These are phyloP conservation scores for Micractinium sp. DNA, from an alignment of 139 green algal genomes.

Conservation along the genomic window DNA sequence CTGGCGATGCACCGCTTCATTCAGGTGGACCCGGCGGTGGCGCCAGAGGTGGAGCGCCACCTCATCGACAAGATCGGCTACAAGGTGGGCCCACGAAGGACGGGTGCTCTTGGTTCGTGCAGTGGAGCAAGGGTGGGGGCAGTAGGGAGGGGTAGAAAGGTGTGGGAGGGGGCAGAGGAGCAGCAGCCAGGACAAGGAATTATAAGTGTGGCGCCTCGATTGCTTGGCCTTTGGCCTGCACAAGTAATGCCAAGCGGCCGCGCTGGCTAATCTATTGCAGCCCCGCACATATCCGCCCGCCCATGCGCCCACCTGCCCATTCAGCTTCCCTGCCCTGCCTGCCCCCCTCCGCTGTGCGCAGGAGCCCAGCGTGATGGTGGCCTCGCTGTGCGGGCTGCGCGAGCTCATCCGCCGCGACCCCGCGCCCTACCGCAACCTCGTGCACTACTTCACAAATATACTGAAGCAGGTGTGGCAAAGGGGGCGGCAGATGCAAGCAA, in stretches of 20 bases:
- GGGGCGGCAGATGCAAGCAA: background rate
- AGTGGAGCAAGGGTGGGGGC: background rate
- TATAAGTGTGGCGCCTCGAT: too few species aligned
- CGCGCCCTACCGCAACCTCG: conserved; percentile 84
- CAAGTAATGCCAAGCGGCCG: too few species aligned
- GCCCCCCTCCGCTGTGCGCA: conserved; percentile 68
- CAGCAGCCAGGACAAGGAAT: background rate
- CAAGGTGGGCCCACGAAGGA: background rate
- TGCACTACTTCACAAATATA: conserved; percentile 92
- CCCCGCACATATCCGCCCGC: too few species aligned
- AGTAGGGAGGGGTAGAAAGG: background rate
- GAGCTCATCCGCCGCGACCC: conserved; percentile 74
- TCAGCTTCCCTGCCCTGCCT: background rate
- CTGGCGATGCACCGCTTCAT: conserved; percentile 89
- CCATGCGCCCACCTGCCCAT: background rate
- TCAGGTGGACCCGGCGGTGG: conserved; percentile 73
- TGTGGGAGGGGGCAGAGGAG: background rate
- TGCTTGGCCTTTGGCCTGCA: too few species aligned
- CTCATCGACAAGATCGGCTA: conserved; percentile 54
- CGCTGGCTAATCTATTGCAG: too few species aligned
- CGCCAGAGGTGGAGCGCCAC: conserved; percentile 39
- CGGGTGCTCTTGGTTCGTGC: background rate
- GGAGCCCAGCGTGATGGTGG: conserved; percentile 96
- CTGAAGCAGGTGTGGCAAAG: conserved; percentile 85
- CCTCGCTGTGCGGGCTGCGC: conserved; percentile 90